phyloP scores from a whole-genome alignment of 169 alveolate species.

The Perkinsus marinus region DNA sequence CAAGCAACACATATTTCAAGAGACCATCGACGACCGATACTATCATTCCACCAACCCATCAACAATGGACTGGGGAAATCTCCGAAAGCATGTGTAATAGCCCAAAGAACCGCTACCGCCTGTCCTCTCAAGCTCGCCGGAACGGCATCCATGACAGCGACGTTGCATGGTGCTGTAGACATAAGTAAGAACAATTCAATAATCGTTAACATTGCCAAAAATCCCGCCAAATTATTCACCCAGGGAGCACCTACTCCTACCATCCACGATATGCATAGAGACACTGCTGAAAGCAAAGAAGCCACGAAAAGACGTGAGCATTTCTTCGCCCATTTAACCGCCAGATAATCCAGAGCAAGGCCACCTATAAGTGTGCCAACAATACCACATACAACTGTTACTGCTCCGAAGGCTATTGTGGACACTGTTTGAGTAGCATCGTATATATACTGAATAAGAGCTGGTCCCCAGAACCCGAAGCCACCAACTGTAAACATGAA shows the following conservation, averaged over 20 bases:
- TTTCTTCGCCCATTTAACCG: not conserved
- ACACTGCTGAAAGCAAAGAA: not conserved
- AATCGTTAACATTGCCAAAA: not conserved
- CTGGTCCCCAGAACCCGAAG: slow-evolving; percentile 20
- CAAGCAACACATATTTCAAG: not conserved
- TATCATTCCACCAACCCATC: slow-evolving; percentile 3
- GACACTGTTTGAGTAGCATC: not conserved
- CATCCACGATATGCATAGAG: not conserved
- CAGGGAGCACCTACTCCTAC: not conserved
- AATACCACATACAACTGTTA: slow-evolving; percentile 9
- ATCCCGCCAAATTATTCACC: not conserved
- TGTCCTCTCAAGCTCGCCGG: slow-evolving; percentile 8
- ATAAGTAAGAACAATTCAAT: slow-evolving; percentile 5
- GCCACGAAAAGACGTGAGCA: not conserved
- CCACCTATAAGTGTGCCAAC: slow-evolving; percentile 12
- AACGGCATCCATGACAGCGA: slow-evolving; percentile 9
- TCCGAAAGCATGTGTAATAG: slow-evolving; percentile 14
- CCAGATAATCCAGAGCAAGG: not conserved
- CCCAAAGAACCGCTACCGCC: slow-evolving; percentile 7
- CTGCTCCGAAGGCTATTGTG: slow-evolving; percentile 7
- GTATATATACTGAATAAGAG: slow-evolving; percentile 1
- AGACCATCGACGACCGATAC: not conserved
- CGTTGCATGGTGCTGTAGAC: slow-evolving; percentile 1
- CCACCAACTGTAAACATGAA: slow-evolving; percentile 14
- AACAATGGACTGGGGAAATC: slow-evolving; percentile 18